Conservation (phyloP, 2,329 filamentous ascomycete species). For the Tolypocladium endophyticum region DNA sequence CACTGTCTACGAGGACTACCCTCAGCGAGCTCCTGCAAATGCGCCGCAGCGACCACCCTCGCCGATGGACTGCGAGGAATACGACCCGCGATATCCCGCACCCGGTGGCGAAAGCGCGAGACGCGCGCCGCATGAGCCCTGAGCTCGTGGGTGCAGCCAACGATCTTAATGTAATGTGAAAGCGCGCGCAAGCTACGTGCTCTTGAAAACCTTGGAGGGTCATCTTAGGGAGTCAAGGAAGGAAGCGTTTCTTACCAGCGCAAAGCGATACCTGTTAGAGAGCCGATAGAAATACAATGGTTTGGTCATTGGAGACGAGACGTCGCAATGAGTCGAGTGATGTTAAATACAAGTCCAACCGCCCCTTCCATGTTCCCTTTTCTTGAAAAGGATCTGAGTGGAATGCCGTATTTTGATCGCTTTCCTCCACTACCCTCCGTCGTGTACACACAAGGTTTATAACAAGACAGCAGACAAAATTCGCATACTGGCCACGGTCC, state of each 20-base stretch:
- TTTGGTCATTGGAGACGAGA: slow-evolving; percentile 2
- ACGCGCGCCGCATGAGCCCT: background rate
- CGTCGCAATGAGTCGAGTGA: slow-evolving; percentile 6
- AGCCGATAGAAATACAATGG: background rate
- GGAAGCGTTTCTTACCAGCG: background rate
- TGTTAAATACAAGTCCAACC: slow-evolving; percentile 2
- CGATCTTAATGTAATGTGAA: background rate
- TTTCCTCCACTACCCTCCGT: background rate
- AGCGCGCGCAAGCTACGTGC: too few species aligned
- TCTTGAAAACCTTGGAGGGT: background rate
- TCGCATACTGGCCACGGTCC: background rate
- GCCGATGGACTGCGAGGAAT: slow-evolving; percentile 24
- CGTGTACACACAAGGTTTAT: background rate
- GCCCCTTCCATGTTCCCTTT: background rate
- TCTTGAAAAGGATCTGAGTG: background rate
- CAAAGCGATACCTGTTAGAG: background rate
- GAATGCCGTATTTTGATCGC: background rate
- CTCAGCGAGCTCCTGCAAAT: background rate
- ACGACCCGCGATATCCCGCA: slow-evolving; percentile 30
- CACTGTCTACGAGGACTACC: background rate
- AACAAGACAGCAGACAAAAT: background rate
- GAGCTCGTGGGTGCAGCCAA: background rate
- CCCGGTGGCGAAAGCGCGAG: background rate
- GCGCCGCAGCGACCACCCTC: background rate
- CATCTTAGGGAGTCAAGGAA: background rate